A percentile compares a stretch with the other conserved stretches of the same genome.
Conservation (phyloP, 352 stramenopile genomes). For the Phytophthora capsici region DNA sequence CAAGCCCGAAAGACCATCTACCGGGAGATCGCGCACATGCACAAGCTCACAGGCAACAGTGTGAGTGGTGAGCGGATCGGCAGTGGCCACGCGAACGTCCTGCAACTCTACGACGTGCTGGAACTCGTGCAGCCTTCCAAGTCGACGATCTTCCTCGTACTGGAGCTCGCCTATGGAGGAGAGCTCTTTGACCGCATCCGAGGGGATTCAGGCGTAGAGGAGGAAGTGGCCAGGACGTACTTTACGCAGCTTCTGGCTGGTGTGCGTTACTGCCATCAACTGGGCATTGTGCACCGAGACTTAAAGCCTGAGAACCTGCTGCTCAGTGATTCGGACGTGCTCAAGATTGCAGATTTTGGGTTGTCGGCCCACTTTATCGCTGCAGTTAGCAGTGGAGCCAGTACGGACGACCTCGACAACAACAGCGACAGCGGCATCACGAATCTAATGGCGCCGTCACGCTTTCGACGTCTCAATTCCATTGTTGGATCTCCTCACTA, state of each 20-base stretch:
- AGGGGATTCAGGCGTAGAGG: slow-evolving; percentile 81
- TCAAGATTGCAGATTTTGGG: slow-evolving; percentile 96
- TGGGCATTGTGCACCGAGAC: slow-evolving; percentile 95
- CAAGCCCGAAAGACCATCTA: slow-evolving; percentile 93
- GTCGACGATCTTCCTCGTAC: slow-evolving; percentile 93
- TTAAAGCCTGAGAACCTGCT: slow-evolving; percentile 98
- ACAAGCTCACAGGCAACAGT: slow-evolving; percentile 88
- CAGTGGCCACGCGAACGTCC: slow-evolving; percentile 94
- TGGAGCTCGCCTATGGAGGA: slow-evolving; percentile 91
- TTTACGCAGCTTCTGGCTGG: slow-evolving; percentile 91
- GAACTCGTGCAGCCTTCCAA: slow-evolving; percentile 96
- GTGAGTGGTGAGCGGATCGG: slow-evolving; percentile 72
- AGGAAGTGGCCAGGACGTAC: slow-evolving; percentile 83
- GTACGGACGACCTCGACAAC: slow-evolving; percentile 45
- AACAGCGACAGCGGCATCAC: slow-evolving; percentile 24
- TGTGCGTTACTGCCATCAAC: slow-evolving; percentile 91
- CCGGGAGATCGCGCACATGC: slow-evolving; percentile 96
- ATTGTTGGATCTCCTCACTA: slow-evolving; percentile 98
- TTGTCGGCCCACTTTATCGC: slow-evolving; percentile 93
- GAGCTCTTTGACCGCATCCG: slow-evolving; percentile 95
- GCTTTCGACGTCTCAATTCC: slow-evolving; percentile 92
- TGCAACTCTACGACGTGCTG: slow-evolving; percentile 96
- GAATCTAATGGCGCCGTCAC: slow-evolving; percentile 43
- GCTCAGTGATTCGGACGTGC: slow-evolving; percentile 87
- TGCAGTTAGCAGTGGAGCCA: slow-evolving; percentile 69